Percentiles rank a stretch among this genome's conserved stretches.
phyloP scores from a whole-genome alignment of 2,329 filamentous ascomycete species.

The Cladosporium sp. region DNA sequence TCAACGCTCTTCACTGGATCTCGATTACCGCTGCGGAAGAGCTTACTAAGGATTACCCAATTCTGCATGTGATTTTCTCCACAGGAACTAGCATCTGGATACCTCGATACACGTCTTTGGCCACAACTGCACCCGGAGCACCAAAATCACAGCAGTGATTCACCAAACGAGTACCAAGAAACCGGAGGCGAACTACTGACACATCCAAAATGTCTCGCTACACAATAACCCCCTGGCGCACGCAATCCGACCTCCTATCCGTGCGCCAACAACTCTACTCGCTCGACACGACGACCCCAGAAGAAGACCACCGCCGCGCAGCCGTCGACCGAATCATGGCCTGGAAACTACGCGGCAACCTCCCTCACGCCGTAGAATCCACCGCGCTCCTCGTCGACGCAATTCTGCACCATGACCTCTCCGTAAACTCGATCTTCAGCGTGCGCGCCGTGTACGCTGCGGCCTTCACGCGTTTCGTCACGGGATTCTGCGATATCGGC shows the following conservation, averaged over 20 bases:
- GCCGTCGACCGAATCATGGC: conserved; percentile 37
- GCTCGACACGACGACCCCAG: conserved; percentile 19
- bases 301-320: conserved; percentile 27
- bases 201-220: conserved; percentile 58
- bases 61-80: conserved; percentile 1
- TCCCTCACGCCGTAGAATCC: conserved; percentile 74
- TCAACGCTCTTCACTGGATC: background rate
- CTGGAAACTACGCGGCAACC: conserved; percentile 67
- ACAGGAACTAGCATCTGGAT: background rate
- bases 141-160: background rate
- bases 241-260: conserved; percentile 58
- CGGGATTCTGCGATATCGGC: conserved; percentile 70
- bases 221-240: conserved; percentile 69
- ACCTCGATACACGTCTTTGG: too few species aligned
- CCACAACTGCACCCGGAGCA: too few species aligned
- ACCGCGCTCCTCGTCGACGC: conserved; percentile 69
- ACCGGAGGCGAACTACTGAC: background rate
- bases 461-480: conserved; percentile 67
- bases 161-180: too few species aligned
- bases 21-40: background rate
- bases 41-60: conserved; percentile 13
- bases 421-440: conserved; percentile 51
- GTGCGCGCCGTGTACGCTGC: conserved; percentile 66
- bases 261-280: conserved; percentile 64
- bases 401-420: conserved; percentile 56